A percentile compares a stretch with the other conserved stretches of the same genome.
Conservation (phyloP, 2,329 filamentous ascomycete genomes). For the Fusarium avenaceum region DNA sequence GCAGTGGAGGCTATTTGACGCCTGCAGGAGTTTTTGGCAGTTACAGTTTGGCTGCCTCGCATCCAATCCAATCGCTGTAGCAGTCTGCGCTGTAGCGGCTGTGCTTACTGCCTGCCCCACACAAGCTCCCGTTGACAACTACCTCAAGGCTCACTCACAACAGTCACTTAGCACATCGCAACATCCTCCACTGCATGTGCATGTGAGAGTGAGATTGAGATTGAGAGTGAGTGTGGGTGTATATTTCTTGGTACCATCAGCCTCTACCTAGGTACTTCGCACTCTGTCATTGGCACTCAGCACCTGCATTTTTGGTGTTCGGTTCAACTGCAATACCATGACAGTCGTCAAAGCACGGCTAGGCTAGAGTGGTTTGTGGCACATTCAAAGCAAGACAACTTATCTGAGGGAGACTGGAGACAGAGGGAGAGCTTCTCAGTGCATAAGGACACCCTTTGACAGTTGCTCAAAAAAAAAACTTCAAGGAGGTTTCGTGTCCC, state of each 20-base stretch:
- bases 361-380: slow-evolving; percentile 41
- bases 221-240: slow-evolving; percentile 7
- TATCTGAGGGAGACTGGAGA: slow-evolving; percentile 24
- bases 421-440: slow-evolving; percentile 20
- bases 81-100: slow-evolving; percentile 14
- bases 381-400: slow-evolving; percentile 36
- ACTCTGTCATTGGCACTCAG: slow-evolving; percentile 11
- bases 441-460: slow-evolving; percentile 36
- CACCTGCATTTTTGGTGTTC: background rate
- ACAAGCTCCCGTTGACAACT: slow-evolving; percentile 16
- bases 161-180: slow-evolving; percentile 23
- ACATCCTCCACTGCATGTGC: slow-evolving; percentile 39
- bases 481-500: slow-evolving; percentile 20
- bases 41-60: slow-evolving; percentile 12
- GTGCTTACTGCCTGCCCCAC: slow-evolving; percentile 33
- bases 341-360: slow-evolving; percentile 36
- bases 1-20: slow-evolving; percentile 14
- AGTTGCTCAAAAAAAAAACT: slow-evolving; percentile 22
- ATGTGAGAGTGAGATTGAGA: slow-evolving; percentile 1
- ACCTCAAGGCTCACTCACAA: background rate
- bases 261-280: slow-evolving; percentile 14
- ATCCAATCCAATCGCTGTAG: slow-evolving; percentile 41
- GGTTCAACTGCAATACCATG: slow-evolving; percentile 24
- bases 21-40: slow-evolving; percentile 36
- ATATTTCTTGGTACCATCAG: slow-evolving; percentile 34